Evolutionary conservation across 176 grass and related monocot species (phyloP), one percentile per base, ranked within the genome.

Genomic region (Oryza meridionalis): DNA sequence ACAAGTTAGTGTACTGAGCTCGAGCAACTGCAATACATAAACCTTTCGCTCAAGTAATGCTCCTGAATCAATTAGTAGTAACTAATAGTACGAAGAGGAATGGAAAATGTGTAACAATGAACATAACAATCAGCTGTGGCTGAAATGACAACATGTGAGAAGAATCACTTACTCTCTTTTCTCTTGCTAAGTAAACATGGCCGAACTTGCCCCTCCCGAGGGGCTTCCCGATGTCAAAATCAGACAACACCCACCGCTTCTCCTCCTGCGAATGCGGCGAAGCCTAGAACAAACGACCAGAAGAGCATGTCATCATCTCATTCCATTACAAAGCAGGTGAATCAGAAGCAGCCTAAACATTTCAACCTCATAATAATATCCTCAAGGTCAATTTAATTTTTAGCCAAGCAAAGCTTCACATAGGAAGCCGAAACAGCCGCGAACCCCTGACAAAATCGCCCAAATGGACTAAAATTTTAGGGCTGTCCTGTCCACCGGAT

Each of bases 191-290:
- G 65, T 94, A 99, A 9, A 99, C 96, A 69, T 99, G 96, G 43
- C 96, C 96, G 64, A 99, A 99, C 47, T 99, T 99, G 25, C 96
- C 96, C 81, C 93, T 93, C 31, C 96, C 96, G 8, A 99, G 89
- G 13, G 96, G 91, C 35, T 92, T 99, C 13, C 96, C 96, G 10
- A 99, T 85, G 4, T 99, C 93, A 1, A 99, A 99, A 59, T 99
- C 96, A 1, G 81, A 89, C 17, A 99, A 26, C 0, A 87, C 89
- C 96, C 96, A 99, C 50, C 91, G 65, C 88, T 91, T 99, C 70
- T 92, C 96, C 58, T 80, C 84, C n/a, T 78, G 65, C 0, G 68
- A 82, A 53, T 84, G 86, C 7, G 88, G 69, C 4, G 77, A 77
- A 70, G 77, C 70, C 84, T 90, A 69, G 83, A 88, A 70, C 32